Base-by-base conservation (phyloP, 768 basidiomycete species). In the Leccinellum luteum region DNA sequence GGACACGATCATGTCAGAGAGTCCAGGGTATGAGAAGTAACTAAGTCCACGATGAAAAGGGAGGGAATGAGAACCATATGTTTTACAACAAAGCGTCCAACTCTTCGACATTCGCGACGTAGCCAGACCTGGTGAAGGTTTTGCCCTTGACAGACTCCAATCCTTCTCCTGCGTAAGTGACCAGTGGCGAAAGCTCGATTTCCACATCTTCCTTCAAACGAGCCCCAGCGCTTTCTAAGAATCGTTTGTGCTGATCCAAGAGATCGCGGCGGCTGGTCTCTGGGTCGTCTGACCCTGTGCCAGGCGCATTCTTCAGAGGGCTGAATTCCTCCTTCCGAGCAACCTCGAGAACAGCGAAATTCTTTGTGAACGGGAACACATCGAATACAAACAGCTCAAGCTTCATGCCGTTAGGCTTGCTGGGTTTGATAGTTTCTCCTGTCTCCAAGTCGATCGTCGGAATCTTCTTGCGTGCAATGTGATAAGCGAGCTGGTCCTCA, bases 341-440 rank as follows among this genome's bases (percentile, higher is more conserved):
- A 45, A 97, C 93, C 72, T 98, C 94, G 69, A 98, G 75, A 41
- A 98, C 92, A 28, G 89, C 85, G 62, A 95, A 93, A 51, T 74
- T 78, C 67, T 85, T 73, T 27, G 94, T 93, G 75, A 84, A 92
- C 1, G 95, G 95, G 80, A 99, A 98, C 47, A 99, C 97, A 74
- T 99, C 97, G 68, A 99, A 99, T 31, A 99, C 90, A 75, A 99
- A 99, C 78, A 95, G 79, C 74, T 99, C 97, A 60, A 99, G 85
- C 76, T 99, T 99, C 92, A 98, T 96, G 59, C 97, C 97, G 72
- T 99, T 98, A n/a, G 94, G 91, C 68, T 87, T 86, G 60, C 75
- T 73, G 2, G 97, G 95, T 69, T 94, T 95, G 69, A 95, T 73
- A 4, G 67, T 25, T 59, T 85, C 78, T 19, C 92, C 94, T 14